phyloP scores from a whole-genome alignment of 148 eudicot species.

The Chenopodium quinoa region DNA sequence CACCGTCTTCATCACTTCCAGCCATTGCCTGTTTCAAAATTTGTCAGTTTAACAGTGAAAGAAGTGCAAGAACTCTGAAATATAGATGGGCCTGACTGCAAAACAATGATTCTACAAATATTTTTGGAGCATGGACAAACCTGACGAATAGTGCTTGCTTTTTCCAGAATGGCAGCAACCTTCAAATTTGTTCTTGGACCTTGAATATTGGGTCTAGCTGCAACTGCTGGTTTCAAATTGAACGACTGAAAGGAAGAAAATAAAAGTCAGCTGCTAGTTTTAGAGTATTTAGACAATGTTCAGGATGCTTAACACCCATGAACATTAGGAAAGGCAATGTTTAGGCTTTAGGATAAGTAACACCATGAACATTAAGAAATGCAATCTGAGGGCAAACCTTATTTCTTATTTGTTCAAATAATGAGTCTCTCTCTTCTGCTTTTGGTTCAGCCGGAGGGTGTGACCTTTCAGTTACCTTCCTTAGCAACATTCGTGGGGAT shows the following conservation, averaged over 20 bases:
- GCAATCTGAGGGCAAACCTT: slow-evolving; percentile 46
- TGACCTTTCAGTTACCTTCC: slow-evolving; percentile 53
- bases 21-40: slow-evolving; percentile 65
- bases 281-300: not conserved
- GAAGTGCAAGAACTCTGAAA: not conserved
- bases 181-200: slow-evolving; percentile 85
- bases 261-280: slow-evolving; percentile 14
- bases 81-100: not conserved
- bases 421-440: slow-evolving; percentile 64
- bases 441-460: slow-evolving; percentile 36
- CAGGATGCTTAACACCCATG: too few species aligned
- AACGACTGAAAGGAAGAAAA: slow-evolving; percentile 52
- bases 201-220: slow-evolving; percentile 73
- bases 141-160: slow-evolving; percentile 94
- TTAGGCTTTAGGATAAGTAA: not conserved
- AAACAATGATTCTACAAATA: not conserved
- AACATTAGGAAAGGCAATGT: too few species aligned
- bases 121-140: slow-evolving; percentile 28
- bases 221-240: slow-evolving; percentile 72
- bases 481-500: slow-evolving; percentile 33
- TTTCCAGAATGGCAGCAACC: slow-evolving; percentile 94
- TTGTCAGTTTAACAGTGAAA: not conserved
- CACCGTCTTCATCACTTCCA: slow-evolving; percentile 94
- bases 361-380: not conserved
- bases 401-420: slow-evolving; percentile 78